phyloP scores from a whole-genome alignment of 345 rosid genomes.

The thale cress (Arabidopsis thaliana) region TAIR10.1 NC_003076.8:7397501-7398000 shows the following conservation, averaged over 20 bases:
- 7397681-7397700: conserved; percentile 29
- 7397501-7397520: not conserved
- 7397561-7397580: not conserved
- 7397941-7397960: not conserved
- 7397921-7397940: not conserved
- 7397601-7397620: conserved; percentile 17
- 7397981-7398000: not conserved
- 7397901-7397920: not conserved
- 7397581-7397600: conserved; percentile 20
- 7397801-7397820: conserved; percentile 76
- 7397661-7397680: conserved; percentile 38
- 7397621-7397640: conserved; percentile 2
- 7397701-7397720: conserved; percentile 25
- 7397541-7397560: not conserved
- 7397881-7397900: conserved; percentile 10
- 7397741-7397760: conserved; percentile 18
- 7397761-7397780: conserved; percentile 73
- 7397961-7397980: not conserved
- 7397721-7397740: conserved; percentile 22
- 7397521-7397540: conserved; percentile 8
- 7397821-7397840: conserved; percentile 86
- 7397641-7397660: conserved; percentile 29
- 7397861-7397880: conserved; percentile 55
- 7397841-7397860: conserved; percentile 97
- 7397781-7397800: conserved; percentile 80